Percentiles rank a stretch among this genome's conserved stretches.
Conservation (phyloP, 257 asterid genomes). For the Lithospermum erythrorhizon region DNA sequence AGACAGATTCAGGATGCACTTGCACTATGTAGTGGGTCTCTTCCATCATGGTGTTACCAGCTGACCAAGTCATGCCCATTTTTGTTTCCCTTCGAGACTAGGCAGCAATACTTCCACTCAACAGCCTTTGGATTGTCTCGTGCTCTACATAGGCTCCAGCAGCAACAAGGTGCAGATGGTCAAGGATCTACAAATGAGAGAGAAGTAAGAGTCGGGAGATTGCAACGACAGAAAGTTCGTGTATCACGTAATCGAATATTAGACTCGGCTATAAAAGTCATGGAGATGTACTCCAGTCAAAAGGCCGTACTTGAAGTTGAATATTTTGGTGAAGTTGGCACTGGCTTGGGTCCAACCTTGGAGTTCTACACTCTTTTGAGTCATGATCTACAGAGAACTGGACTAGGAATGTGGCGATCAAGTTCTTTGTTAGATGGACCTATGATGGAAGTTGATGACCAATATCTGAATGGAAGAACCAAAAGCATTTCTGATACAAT, state of each 20-base stretch:
- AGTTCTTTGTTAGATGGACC: slow-evolving; percentile 26
- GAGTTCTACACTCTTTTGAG: slow-evolving; percentile 94
- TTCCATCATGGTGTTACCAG: slow-evolving; percentile 98
- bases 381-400: slow-evolving; percentile 83
- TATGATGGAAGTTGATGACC: slow-evolving; percentile 48
- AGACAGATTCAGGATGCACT: slow-evolving; percentile 97
- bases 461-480: slow-evolving; percentile 17
- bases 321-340: slow-evolving; percentile 99
- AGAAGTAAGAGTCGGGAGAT: slow-evolving; percentile 74
- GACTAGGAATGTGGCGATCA: slow-evolving; percentile 86
- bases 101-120: slow-evolving; percentile 94
- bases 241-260: slow-evolving; percentile 83
- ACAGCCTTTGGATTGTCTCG: slow-evolving; percentile 97
- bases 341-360: slow-evolving; percentile 96
- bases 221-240: slow-evolving; percentile 96
- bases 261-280: slow-evolving; percentile 94
- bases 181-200: slow-evolving; percentile 72
- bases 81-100: slow-evolving; percentile 87
- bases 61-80: slow-evolving; percentile 92
- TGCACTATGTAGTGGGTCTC: slow-evolving; percentile 92
- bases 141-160: slow-evolving; percentile 89
- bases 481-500: slow-evolving; percentile 8
- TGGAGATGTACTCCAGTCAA: slow-evolving; percentile 98
- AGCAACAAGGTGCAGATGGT: slow-evolving; percentile 95
- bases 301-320: slow-evolving; percentile 98